Conservation (phyloP, 345 rosid species). For the thale cress (Arabidopsis thaliana) region TAIR10.1 NC_003070.9:267001-267500, state of each 20-base stretch:
- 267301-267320: background rate
- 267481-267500: background rate
- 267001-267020: too few species aligned
- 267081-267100: too few species aligned
- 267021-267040: too few species aligned
- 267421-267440: background rate
- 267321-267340: background rate
- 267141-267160: too few species aligned
- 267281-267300: background rate
- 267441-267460: background rate
- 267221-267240: background rate
- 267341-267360: background rate
- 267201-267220: background rate
- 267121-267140: too few species aligned
- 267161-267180: too few species aligned
- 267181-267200: background rate
- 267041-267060: too few species aligned
- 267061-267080: too few species aligned
- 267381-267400: background rate
- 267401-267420: background rate
- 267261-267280: background rate
- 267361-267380: background rate
- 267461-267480: background rate
- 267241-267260: background rate
- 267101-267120: too few species aligned